phyloP scores from a whole-genome alignment of 306 rosid species.

The Trichosanthes cucumerina region DNA sequence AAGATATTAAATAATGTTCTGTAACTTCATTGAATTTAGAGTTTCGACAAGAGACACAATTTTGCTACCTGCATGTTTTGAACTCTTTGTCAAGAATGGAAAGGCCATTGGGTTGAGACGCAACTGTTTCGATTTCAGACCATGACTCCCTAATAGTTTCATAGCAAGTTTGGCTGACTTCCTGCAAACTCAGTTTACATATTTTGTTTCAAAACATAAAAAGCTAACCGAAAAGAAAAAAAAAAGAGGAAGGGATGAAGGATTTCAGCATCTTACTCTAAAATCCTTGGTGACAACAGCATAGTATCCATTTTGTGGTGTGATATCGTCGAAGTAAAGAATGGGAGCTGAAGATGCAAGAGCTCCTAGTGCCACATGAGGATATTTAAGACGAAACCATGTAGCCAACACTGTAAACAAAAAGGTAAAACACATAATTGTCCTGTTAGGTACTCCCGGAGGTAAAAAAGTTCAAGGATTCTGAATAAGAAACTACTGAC shows the following conservation, averaged over 20 bases:
- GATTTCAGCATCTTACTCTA: slow-evolving; percentile 26
- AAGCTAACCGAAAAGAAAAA: not conserved
- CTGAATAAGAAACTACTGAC: slow-evolving; percentile 22
- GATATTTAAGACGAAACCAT: slow-evolving; percentile 84
- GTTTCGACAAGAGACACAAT: not conserved
- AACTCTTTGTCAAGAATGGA: slow-evolving; percentile 43
- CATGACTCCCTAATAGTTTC: slow-evolving; percentile 43
- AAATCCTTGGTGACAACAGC: slow-evolving; percentile 48
- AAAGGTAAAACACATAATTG: not conserved
- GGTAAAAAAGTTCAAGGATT: not conserved
- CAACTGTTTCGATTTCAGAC: slow-evolving; percentile 46
- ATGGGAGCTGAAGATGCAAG: slow-evolving; percentile 81
- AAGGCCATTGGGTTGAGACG: slow-evolving; percentile 37
- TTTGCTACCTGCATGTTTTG: slow-evolving; percentile 30
- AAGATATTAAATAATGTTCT: not conserved
- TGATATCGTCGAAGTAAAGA: slow-evolving; percentile 48
- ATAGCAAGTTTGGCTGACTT: slow-evolving; percentile 52
- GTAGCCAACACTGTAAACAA: slow-evolving; percentile 56
- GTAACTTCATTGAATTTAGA: not conserved
- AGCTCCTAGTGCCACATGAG: slow-evolving; percentile 66
- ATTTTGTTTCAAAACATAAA: not conserved
- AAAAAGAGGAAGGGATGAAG: not conserved
- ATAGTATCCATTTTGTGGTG: slow-evolving; percentile 40
- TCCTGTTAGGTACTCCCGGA: not conserved
- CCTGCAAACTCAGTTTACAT: slow-evolving; percentile 24